phyloP scores from a whole-genome alignment of 495 filamentous ascomycete species.

The Aspergillus funiculosus region DNA sequence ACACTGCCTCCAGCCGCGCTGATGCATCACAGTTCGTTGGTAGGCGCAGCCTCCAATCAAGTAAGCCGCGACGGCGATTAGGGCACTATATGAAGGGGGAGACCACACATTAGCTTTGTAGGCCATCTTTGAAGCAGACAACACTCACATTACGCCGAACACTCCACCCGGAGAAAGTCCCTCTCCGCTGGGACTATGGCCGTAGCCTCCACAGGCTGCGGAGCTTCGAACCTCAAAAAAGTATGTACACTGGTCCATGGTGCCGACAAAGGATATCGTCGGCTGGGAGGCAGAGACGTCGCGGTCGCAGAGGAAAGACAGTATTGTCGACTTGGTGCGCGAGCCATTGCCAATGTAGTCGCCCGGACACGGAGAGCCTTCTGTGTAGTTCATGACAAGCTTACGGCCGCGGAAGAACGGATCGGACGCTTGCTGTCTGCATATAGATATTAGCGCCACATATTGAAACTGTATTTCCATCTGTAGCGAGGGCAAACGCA shows the following conservation, averaged over 20 bases:
- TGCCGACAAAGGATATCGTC: slow-evolving; percentile 72
- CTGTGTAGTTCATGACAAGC: slow-evolving; percentile 84
- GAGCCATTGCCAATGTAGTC: slow-evolving; percentile 33
- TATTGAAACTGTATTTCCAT: too few relatives aligned
- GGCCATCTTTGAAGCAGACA: background rate
- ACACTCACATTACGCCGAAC: slow-evolving; percentile 81
- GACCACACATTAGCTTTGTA: slow-evolving; percentile 14
- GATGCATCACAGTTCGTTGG: slow-evolving; percentile 90
- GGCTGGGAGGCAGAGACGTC: slow-evolving; percentile 57
- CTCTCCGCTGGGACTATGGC: slow-evolving; percentile 52
- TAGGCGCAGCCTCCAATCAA: slow-evolving; percentile 90
- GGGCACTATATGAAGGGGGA: slow-evolving; percentile 28
- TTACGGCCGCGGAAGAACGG: slow-evolving; percentile 81
- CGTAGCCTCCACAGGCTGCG: slow-evolving; percentile 72
- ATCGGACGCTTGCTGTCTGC: slow-evolving; percentile 59
- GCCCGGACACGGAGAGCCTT: slow-evolving; percentile 71
- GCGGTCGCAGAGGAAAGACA: slow-evolving; percentile 89
- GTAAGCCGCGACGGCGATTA: slow-evolving; percentile 82
- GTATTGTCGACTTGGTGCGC: slow-evolving; percentile 75
- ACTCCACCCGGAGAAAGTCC: slow-evolving; percentile 80
- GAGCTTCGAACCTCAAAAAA: slow-evolving; percentile 90
- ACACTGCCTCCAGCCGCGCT: slow-evolving; percentile 89
- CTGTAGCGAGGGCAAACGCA: slow-evolving; percentile 35
- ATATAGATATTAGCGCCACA: background rate
- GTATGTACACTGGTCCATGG: slow-evolving; percentile 88